Evolutionary conservation across 208 protist species (phyloP).

Genomic region (Naegleria lovaniensis): DNA sequence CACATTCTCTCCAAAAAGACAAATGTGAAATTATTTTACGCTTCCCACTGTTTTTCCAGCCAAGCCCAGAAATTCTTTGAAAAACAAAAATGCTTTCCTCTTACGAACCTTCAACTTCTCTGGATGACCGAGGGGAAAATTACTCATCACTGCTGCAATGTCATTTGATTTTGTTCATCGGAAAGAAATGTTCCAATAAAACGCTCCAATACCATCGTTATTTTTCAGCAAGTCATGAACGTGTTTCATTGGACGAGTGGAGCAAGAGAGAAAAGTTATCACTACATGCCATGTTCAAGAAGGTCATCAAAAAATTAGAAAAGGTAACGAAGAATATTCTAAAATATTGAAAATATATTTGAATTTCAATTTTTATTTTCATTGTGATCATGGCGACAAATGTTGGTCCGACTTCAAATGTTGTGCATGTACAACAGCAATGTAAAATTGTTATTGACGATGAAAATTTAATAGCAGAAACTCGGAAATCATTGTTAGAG

Average conservation of each 20-base stretch:
- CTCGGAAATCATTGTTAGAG: background rate
- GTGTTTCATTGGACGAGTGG: background rate
- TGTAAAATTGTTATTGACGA: background rate
- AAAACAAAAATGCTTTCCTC: background rate
- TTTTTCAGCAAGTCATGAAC: background rate
- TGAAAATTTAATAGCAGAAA: background rate
- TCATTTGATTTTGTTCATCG: background rate
- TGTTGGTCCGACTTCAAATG: too few species aligned
- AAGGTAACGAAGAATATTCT: too few species aligned
- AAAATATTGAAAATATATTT: too few species aligned
- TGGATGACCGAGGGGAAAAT: background rate
- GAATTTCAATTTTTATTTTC: too few species aligned
- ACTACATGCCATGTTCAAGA: background rate
- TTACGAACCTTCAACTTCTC: background rate
- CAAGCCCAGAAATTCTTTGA: background rate
- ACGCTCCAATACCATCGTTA: background rate
- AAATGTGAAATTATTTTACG: too few species aligned
- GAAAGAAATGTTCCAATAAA: background rate
- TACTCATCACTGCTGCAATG: background rate
- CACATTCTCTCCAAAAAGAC: too few species aligned
- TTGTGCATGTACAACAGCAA: too few species aligned
- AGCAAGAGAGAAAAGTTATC: background rate
- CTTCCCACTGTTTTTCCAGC: background rate
- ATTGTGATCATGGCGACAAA: too few species aligned
- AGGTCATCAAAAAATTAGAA: background rate